Base-by-base conservation (phyloP, 1,284 basidiomycete genomes). In the Irpex sp. region DNA sequence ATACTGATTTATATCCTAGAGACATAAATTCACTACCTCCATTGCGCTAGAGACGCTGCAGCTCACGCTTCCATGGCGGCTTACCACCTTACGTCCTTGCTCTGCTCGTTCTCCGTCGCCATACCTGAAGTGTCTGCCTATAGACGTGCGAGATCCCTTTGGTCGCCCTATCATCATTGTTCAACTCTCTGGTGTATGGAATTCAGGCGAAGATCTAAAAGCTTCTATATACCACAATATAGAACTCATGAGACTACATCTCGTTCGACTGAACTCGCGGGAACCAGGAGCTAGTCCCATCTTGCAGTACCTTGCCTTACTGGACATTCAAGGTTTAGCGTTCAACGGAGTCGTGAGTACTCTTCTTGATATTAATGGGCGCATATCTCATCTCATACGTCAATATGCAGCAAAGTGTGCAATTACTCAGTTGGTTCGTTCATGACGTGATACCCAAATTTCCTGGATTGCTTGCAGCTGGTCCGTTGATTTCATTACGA, bases 401-500 rank as follows among this genome's bases (percentile, higher is more conserved):
- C 19, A 7, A 43, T 33, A 9, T 61, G 54, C 62, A 68, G 61
- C 70, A 90, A 85, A 83, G 82, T 68, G 69, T 87, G 43, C 86
- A 90, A 64, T 71, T 90, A 9, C 75, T 88, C 49, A 78, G 80
- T 31, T 92, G 87, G 88, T 80, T 83, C 57, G 69, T 86, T 64
- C 81, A 84, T 67, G 87, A 91, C 69, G 76, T 88, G 31, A 78
- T 87, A 55, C 88, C 89, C 36, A 83, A 84, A 61, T 93, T 87
- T 76, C 90, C 92, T 54, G 91, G 91, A 58, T 83, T 93, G 83
- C 76, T 93, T 50, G 90, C 85, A 43, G 86, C 87, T 70, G 87
- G 89, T 88, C 72, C 68, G 79, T 74, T 31, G n/a, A 19, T 55
- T 8, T 57, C 6, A 11, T n/a, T 55, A 21, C 4, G 49, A 33